Evolutionary conservation across 768 basidiomycete species (phyloP).

Genomic region (Daedaleopsis nitida): DNA sequence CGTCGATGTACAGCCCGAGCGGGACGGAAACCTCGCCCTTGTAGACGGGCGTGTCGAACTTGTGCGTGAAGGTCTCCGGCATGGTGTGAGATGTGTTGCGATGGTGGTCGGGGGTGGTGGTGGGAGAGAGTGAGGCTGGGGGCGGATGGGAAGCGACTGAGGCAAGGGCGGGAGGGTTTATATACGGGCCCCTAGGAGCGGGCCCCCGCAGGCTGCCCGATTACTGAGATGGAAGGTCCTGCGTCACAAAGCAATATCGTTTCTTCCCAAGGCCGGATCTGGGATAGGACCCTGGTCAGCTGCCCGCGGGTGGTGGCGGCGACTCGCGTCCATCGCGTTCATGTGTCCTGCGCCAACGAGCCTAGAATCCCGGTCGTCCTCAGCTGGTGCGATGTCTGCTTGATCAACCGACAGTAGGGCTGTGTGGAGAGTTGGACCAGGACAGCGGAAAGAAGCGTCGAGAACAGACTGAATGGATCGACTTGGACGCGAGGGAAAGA

Average conservation of each 20-base stretch:
- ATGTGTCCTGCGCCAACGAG: constrained; percentile 7
- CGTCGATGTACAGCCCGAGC: constrained; percentile 75
- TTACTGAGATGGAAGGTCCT: constrained; percentile 7
- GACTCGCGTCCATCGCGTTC: constrained; percentile 13
- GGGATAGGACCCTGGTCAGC: constrained; percentile 12
- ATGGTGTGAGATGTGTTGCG: constrained; percentile 29
- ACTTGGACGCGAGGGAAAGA: neutral
- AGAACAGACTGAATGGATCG: no score
- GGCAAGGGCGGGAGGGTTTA: constrained; percentile 4
- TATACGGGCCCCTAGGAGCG: constrained; percentile 13
- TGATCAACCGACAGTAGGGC: constrained; percentile 1
- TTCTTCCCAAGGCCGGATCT: constrained; percentile 14
- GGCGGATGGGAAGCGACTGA: constrained; percentile 1
- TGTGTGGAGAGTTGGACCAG: neutral
- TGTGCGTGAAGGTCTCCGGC: constrained; percentile 47
- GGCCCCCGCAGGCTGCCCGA: constrained; percentile 1
- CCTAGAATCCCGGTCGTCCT: neutral
- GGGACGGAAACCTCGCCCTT: constrained; percentile 58
- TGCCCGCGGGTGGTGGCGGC: constrained; percentile 12
- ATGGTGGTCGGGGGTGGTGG: neutral
- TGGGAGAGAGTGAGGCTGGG: neutral
- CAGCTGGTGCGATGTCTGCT: constrained; percentile 6
- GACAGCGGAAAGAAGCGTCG: no score
- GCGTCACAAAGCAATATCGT: neutral
- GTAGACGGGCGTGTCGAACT: constrained; percentile 55